Base-by-base conservation (phyloP, 495 filamentous ascomycete species). In the Daldinia decipiens region DNA sequence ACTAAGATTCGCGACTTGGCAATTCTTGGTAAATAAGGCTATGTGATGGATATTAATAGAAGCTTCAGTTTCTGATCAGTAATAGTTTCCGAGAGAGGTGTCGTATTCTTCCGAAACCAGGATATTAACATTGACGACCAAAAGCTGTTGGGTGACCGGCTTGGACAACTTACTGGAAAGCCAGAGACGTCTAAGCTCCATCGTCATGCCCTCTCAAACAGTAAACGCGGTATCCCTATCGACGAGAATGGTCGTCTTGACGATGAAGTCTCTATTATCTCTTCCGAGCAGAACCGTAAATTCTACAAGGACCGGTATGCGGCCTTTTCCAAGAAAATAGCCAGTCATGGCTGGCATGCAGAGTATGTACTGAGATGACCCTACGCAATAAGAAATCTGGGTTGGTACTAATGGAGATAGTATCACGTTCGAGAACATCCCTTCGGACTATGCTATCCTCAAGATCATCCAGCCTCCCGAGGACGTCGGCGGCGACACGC, bases 61-160 rank as follows among this genome's bases (percentile, higher is more conserved):
- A 7, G 1, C 7, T 13, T 27, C 12, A 40, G 17, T 19, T 65
- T 66, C 29, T 85, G 80, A 74, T 55, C 40, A 12, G 7, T 12
- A 27, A 47, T 58, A 92, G 90, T 93, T 62, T 93, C 90, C 13
- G 85, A 90, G 27, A 82, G 91, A 19, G 91, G 91, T 13, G 90
- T 93, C 0, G 87, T 93, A 1, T 90, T 93, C 80, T 92, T 93
- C 83, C 86, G 90, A 4, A 82, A 86, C 59, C 91, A 91, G 31
- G 87, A 90, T 74, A 87, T 93, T 66, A 79, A 72, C 52, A 78
- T 82, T 32, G 86, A 92, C 19, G 84, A 85, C 39, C 90, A 93
- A 70, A 85, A 89, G 34, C 78, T 86, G 43, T 81, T 93, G 27
- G 90, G 89, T 17, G 75, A 81, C 55, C 85, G 91, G 72, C 90